A percentile compares a stretch with the other conserved stretches of the same genome.
Conservation (phyloP, 2,329 filamentous ascomycete species). For the Aspergillus ibericus region DNA sequence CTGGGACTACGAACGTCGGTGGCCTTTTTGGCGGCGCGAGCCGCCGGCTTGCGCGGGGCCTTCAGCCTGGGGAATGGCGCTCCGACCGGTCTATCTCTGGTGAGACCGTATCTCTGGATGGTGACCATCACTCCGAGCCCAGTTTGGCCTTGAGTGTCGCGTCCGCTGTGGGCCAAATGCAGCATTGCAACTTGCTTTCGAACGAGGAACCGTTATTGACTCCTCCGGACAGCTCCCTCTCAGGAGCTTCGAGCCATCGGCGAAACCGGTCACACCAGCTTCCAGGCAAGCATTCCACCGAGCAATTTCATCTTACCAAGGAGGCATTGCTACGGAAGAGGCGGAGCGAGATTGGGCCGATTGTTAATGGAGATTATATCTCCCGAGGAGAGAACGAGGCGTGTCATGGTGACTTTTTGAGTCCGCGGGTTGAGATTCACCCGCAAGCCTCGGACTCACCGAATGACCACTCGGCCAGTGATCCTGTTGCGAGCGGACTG, state of each 20-base stretch:
- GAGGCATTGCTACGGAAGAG: constrained; percentile 37
- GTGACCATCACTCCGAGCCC: constrained; percentile 41
- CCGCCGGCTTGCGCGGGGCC: constrained; percentile 35
- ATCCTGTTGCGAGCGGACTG: constrained; percentile 26
- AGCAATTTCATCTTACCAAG: constrained; percentile 37
- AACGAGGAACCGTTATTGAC: constrained; percentile 21
- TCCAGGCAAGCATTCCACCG: constrained; percentile 29
- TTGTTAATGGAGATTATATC: constrained; percentile 14
- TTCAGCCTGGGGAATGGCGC: constrained; percentile 40
- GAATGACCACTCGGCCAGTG: constrained; percentile 12
- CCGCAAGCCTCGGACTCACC: constrained; percentile 16
- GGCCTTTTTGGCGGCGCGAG: constrained; percentile 44
- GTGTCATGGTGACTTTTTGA: constrained; percentile 24
- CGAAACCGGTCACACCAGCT: constrained; percentile 41
- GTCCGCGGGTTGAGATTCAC: constrained; percentile 17
- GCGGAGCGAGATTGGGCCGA: constrained; percentile 27
- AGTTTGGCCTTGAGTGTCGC: constrained; percentile 47
- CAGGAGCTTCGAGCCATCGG: constrained; percentile 28
- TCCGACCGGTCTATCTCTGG: constrained; percentile 35
- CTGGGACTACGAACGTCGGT: constrained; percentile 35
- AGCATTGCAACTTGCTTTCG: constrained; percentile 39
- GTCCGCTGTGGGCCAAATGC: constrained; percentile 46
- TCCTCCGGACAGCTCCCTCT: constrained; percentile 11
- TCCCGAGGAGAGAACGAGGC: constrained; percentile 25
- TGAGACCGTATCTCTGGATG: constrained; percentile 37